Evolutionary conservation across 306 rosid genomes (phyloP), one percentile per base, ranked within the genome.

Genomic region (Cucurbita moschata): DNA sequence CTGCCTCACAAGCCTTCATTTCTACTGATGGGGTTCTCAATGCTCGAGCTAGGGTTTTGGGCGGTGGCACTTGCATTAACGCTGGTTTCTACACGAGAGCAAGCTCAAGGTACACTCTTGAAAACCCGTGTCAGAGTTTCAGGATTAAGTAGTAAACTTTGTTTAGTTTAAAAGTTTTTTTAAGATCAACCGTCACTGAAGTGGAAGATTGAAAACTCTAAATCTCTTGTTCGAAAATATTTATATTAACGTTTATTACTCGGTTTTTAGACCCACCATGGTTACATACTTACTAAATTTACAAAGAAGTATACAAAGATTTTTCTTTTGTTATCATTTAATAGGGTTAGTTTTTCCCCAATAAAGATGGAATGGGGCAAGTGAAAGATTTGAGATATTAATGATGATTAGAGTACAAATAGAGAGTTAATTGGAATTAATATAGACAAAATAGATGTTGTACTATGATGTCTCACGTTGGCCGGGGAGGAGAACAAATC

Each of bases 11-110:
- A 71, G 75, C 65, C 57, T 93, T 93, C 70, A 40, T 83, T 71
- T 93, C 98, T 57, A 87, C 88, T 2, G 98, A 93, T 79, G 98
- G 98, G 14, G 98, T 93, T 55, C 75, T 83, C 15, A 93, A 86
- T 77, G 73, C 97, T 19, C 86, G 98, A 57, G 98, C 81, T 42
- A 87, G 98, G 74, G 87, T 93, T 57, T 78, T 93, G 77, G 98
- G 98, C 51, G 98, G 98, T 63, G 98, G 92, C 0, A 79, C 80
- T 66, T 30, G 80, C 81, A 90, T 93, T 77, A 93, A 93, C 82
- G 98, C 98, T 80, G 98, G 98, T 49, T 93, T 93, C 88, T 93
- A 93, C 81, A 90, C 97, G 5, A 83, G 98, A 82, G 98, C 98
- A 61, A 80, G 79, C 71, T 10, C 86, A 74, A 82, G 93, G 96